Evolutionary conservation across 768 basidiomycete genomes (phyloP).

Genomic region (Suillus plorans): DNA sequence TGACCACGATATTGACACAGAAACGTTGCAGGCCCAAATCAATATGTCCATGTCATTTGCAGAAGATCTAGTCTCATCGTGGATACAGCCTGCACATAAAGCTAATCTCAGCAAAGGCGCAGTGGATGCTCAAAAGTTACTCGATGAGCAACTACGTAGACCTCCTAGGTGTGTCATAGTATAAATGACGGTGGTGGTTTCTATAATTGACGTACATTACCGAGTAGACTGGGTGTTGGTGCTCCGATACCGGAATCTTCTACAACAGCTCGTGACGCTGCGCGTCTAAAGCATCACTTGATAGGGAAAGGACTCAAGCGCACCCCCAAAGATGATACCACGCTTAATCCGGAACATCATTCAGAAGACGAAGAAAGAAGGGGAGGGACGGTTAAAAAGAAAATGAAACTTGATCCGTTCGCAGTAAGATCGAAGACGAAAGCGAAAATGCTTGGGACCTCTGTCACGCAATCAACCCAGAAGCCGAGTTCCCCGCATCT

Average conservation of each 20-base stretch:
- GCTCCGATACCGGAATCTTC: slow-evolving; percentile 55
- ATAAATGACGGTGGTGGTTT: background rate
- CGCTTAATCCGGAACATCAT: slow-evolving; percentile 22
- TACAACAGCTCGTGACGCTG: slow-evolving; percentile 50
- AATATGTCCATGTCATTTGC: slow-evolving; percentile 79
- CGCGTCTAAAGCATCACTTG: slow-evolving; percentile 61
- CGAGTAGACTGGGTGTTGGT: slow-evolving; percentile 70
- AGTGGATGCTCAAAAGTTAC: slow-evolving; percentile 46
- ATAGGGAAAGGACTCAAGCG: slow-evolving; percentile 50
- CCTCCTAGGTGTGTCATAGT: slow-evolving; percentile 60
- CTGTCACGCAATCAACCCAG: background rate
- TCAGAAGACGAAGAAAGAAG: slow-evolving; percentile 56
- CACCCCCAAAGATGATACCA: slow-evolving; percentile 36
- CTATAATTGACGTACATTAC: slow-evolving; percentile 12
- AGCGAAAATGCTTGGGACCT: slow-evolving; percentile 28
- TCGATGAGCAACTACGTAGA: slow-evolving; percentile 65
- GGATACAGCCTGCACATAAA: slow-evolving; percentile 61
- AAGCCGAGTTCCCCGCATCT: background rate
- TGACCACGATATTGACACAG: slow-evolving; percentile 63
- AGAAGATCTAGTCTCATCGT: slow-evolving; percentile 71
- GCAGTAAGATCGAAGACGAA: slow-evolving; percentile 44
- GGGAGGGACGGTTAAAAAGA: slow-evolving; percentile 59
- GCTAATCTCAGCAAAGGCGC: slow-evolving; percentile 32
- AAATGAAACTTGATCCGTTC: slow-evolving; percentile 60
- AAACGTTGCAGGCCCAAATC: slow-evolving; percentile 78